Conservation (phyloP, 768 basidiomycete species). For the Clathrus columnatus region DNA sequence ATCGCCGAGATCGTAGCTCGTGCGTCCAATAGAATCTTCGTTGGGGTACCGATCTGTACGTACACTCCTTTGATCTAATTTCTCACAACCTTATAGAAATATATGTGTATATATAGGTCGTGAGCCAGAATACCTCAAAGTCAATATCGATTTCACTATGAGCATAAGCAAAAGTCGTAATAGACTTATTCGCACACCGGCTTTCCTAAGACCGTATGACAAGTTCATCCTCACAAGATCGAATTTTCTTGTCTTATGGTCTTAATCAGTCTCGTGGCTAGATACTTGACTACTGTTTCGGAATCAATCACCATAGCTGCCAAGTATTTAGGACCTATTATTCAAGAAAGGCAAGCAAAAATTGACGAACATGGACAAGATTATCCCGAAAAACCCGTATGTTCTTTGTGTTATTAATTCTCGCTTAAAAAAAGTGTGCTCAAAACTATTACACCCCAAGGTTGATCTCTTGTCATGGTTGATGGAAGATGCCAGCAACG, state of each 20-base stretch:
- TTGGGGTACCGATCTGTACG: slow-evolving; percentile 42
- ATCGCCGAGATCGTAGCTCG: slow-evolving; percentile 31
- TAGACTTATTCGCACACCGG: slow-evolving; percentile 3
- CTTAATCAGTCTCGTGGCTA: slow-evolving; percentile 1
- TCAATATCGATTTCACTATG: slow-evolving; percentile 3
- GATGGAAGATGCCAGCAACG: slow-evolving; percentile 9
- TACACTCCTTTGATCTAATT: neutral
- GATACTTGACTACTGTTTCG: slow-evolving; percentile 2
- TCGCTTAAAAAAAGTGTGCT: neutral
- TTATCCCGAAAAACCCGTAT: slow-evolving; percentile 12
- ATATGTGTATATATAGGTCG: slow-evolving; percentile 7
- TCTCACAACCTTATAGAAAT: too few relatives aligned
- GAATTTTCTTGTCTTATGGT: neutral
- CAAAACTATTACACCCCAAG: too few relatives aligned
- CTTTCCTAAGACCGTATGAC: slow-evolving; percentile 9
- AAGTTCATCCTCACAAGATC: neutral
- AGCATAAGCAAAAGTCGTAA: neutral
- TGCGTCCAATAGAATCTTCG: slow-evolving; percentile 36
- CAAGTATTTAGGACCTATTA: slow-evolving; percentile 5
- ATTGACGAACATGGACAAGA: slow-evolving; percentile 9
- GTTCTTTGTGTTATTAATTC: neutral
- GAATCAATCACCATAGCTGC: neutral
- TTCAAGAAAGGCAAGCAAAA: slow-evolving; percentile 10
- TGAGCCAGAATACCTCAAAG: slow-evolving; percentile 6
- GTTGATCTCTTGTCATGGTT: slow-evolving; percentile 10